Base-by-base conservation (phyloP, 2,329 filamentous ascomycete species). In the Cercospora beticola region DNA sequence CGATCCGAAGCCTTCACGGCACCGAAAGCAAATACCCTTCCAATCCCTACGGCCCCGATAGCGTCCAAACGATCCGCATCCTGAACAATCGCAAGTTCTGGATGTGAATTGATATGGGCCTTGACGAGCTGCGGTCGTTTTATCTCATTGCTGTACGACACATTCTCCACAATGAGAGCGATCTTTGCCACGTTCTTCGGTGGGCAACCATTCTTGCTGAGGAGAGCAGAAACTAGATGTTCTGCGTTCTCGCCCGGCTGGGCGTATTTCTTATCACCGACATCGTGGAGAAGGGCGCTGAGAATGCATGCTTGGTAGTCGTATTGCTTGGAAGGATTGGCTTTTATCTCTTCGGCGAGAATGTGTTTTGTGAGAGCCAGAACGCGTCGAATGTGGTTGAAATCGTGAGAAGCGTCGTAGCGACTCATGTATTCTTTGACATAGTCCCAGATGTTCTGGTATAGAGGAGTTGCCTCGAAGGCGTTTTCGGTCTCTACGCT, bases 31-130 rank as follows among this genome's bases (percentile, higher is more conserved):
- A 95, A 94, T 49, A 87, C 88, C 54, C 94, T 84, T 2, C 88
- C 94, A 66, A 97, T 89, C 0, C 94, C 94, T 31, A 97, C 87
- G 0, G 92, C 92, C 0, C 94, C 94, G 61, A 97, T 89, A 4
- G 93, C 92, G 81, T 98, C 94, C n/a, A 98, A 83, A 6, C 94
- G 86, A 82, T 97, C 94, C 4, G 94, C 94, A 79, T 97, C 94
- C 81, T 97, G 94, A 33, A 97, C 93, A 59, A 97, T 87, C 0
- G 88, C 93, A 36, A 95, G 82, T 79, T 95, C 92, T 0, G 92
- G 92, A 77, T 91, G 83, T 31, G 81, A 76, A 5, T 77, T 78
- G n/a, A 96, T 83, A n/a, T 94, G 83, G 1, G 81, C 79, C n/a
- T 79, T 79, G 8, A 92, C 88, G 12, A 81, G 80, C 30, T 78